phyloP scores from a whole-genome alignment of 306 rosid genomes.

The Quercus agrifolia region DNA sequence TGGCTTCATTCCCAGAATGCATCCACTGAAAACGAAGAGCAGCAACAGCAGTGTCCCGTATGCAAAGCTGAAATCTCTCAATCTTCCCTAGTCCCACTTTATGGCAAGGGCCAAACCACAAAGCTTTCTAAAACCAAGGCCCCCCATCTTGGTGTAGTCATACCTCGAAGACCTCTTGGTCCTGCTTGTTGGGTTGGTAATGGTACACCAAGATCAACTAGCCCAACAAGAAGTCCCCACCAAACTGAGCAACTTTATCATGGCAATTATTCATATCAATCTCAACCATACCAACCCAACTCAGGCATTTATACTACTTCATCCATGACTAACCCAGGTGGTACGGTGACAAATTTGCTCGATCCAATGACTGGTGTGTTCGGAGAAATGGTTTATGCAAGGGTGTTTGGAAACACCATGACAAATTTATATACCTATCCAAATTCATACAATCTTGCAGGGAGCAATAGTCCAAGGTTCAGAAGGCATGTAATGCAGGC shows the following conservation, averaged over 20 bases:
- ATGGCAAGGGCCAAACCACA: constrained; percentile 51
- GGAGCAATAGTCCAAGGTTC: constrained; percentile 54
- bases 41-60: constrained; percentile 60
- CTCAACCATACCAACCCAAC: constrained; percentile 36
- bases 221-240: constrained; percentile 19
- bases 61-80: constrained; percentile 80
- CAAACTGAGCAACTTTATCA: constrained; percentile 32
- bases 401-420: constrained; percentile 67
- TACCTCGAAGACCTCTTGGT: constrained; percentile 64
- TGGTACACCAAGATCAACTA: constrained; percentile 28
- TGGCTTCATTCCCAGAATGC: constrained; percentile 58
- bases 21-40: constrained; percentile 29
- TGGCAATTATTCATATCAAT: constrained; percentile 25
- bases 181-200: constrained; percentile 36
- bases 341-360: constrained; percentile 30
- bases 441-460: constrained; percentile 48
- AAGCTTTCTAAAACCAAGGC: constrained; percentile 38
- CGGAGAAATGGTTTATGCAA: constrained; percentile 69
- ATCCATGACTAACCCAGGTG: constrained; percentile 29
- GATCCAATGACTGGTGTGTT: constrained; percentile 48
- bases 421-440: constrained; percentile 57
- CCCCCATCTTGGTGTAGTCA: constrained; percentile 32
- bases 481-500: constrained; percentile 65
- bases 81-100: constrained; percentile 66
- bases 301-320: constrained; percentile 18